Evolutionary conservation across 176 grass and related monocot genomes (phyloP), one percentile per base, ranked within the genome.

Genomic region (Avena sativa): DNA sequence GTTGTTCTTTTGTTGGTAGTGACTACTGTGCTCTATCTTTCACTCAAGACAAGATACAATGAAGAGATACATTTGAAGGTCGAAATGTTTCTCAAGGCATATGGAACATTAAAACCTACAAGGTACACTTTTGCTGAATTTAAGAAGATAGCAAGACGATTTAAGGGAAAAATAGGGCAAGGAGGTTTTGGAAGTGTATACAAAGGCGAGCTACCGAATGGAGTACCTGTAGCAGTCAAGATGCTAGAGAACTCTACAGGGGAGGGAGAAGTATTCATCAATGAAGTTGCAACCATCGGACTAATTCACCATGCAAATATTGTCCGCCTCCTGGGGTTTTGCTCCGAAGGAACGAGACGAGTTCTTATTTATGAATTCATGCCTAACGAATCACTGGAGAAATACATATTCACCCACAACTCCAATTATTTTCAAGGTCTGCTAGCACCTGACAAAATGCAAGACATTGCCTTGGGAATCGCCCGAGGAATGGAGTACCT

Each of bases 361-460:
- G 60, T 21, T 63, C 26, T 30, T 32, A 66, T 66, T 66, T 66
- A 66, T 66, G 62, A 66, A 66, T 66, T 66, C 62, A 68, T 68
- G 64, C 64, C 64, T 36, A 68, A 68, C 0, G 64, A 68, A 4
- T 68, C 64, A 34, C 14, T 68, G 64, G 30, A 67, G 64, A 68
- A 13, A 36, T 68, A 68, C 6, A 68, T 68, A 68, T 68, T 36
- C 28, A 36, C 28, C 2, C 26, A 16, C 1, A 1, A 36, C 0
- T 68, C 64, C 14, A 36, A 13, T 64, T 5, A 13, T 64, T 64
- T 13, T 28, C 23, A 13, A 13, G 11, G 11, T 12, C 61, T 64
- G 10, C 61, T 64, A 64, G 11, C 13, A 64, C 61, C 61, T 13
- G 23, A 64, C 0, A 64, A 64, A 11, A 64, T 64, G 61, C 61